phyloP scores from a whole-genome alignment of 2,329 filamentous ascomycete species.

The Clathrospora elynae region DNA sequence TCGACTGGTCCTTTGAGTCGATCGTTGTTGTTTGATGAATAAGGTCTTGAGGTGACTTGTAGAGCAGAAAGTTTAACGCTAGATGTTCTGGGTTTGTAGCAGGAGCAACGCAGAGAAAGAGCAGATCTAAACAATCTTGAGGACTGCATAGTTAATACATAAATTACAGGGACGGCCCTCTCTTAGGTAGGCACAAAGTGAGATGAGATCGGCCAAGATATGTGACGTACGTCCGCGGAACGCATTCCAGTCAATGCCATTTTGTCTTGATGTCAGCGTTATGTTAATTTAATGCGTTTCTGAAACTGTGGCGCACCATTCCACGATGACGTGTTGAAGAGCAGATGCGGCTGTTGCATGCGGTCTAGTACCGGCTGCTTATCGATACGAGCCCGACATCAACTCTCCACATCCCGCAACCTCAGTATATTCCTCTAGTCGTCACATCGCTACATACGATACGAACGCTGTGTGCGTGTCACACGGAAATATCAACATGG shows the following conservation, averaged over 20 bases:
- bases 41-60: constrained; percentile 3
- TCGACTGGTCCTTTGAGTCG: constrained; percentile 25
- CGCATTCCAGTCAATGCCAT: constrained; percentile 15
- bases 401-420: too few species aligned
- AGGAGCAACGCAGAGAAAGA: constrained; percentile 8
- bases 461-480: too few species aligned
- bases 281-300: constrained; percentile 9
- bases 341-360: neutral
- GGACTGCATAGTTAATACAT: constrained; percentile 23
- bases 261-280: constrained; percentile 38
- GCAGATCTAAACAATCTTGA: constrained; percentile 19
- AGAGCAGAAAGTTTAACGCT: constrained; percentile 3
- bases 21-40: constrained; percentile 17
- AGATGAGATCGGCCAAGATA: neutral
- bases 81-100: constrained; percentile 1
- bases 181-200: neutral
- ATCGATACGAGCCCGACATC: neutral
- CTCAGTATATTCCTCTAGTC: too few species aligned
- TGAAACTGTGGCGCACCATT: constrained; percentile 16
- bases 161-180: constrained; percentile 2
- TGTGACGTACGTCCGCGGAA: constrained; percentile 13
- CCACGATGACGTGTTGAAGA: constrained; percentile 30
- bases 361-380: neutral
- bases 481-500: too few species aligned
- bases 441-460: too few species aligned